A percentile compares a stretch with the other conserved stretches of the same genome.
Conservation (phyloP, 768 basidiomycete species). For the Amanita rimosa region DNA sequence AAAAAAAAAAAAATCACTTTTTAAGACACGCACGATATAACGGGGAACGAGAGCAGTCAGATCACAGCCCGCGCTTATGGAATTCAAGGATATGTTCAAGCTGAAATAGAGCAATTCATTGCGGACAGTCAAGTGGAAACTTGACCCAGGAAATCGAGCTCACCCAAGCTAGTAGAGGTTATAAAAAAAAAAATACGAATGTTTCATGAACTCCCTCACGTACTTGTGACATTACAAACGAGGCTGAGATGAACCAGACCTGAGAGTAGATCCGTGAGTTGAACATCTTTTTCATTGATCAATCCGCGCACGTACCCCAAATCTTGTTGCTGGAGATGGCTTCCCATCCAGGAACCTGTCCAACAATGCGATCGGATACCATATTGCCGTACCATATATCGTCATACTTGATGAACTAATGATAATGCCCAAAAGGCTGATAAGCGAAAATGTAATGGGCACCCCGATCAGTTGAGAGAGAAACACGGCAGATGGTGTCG, state of each 20-base stretch:
- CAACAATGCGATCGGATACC: conserved; percentile 69
- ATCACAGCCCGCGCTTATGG: conserved; percentile 76
- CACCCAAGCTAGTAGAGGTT: conserved; percentile 6
- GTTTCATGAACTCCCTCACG: background rate
- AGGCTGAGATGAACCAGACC: conserved; percentile 72
- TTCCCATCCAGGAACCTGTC: conserved; percentile 54
- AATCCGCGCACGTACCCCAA: conserved; percentile 30
- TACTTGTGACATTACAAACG: conserved; percentile 72
- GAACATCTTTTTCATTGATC: too few relatives aligned
- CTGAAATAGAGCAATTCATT: conserved; percentile 25
- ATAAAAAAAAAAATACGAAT: background rate
- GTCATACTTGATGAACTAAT: conserved; percentile 68
- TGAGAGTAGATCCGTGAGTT: conserved; percentile 9
- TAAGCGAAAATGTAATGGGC: conserved; percentile 61
- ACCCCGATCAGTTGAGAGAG: conserved; percentile 61
- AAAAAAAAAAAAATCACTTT: background rate
- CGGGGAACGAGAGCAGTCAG: conserved; percentile 69
- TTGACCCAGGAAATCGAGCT: background rate
- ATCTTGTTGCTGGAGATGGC: conserved; percentile 55
- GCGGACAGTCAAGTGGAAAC: background rate
- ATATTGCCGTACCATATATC: conserved; percentile 69
- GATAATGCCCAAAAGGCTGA: conserved; percentile 73
- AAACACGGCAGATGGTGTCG: conserved; percentile 43
- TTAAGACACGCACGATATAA: conserved; percentile 41
- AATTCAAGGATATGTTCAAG: conserved; percentile 80